phyloP scores from a whole-genome alignment of 2,329 filamentous ascomycete species.

The Botryotinia calthae region DNA sequence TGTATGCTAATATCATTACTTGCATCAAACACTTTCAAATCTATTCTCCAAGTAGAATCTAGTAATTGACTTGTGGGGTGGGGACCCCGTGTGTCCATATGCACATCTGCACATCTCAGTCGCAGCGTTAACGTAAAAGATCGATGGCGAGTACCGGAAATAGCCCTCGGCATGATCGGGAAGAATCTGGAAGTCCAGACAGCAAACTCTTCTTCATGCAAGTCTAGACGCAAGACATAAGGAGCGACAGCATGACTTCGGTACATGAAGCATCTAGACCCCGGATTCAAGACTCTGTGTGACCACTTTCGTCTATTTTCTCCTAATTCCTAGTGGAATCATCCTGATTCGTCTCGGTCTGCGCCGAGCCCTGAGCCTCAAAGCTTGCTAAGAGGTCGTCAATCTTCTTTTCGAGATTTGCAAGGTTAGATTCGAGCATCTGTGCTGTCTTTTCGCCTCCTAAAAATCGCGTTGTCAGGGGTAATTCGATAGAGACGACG shows the following conservation, averaged over 20 bases:
- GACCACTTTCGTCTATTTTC: background rate
- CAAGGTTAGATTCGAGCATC: slow-evolving; percentile 52
- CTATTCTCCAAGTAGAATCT: background rate
- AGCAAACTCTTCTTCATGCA: background rate
- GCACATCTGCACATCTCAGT: background rate
- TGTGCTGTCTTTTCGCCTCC: slow-evolving; percentile 53
- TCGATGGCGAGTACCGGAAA: background rate
- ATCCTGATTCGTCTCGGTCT: background rate
- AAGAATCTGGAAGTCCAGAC: too few relatives aligned
- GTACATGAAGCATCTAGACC: background rate
- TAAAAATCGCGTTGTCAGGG: slow-evolving; percentile 12
- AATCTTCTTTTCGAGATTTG: slow-evolving; percentile 53
- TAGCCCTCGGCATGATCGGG: background rate
- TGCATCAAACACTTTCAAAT: background rate
- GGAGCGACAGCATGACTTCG: background rate
- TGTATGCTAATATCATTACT: background rate
- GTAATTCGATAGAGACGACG: background rate
- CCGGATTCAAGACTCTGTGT: background rate
- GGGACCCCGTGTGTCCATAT: background rate
- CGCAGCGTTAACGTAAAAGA: background rate
- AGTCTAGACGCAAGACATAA: background rate
- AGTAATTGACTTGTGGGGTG: background rate
- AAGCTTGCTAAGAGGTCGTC: slow-evolving; percentile 53
- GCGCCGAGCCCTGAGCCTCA: slow-evolving; percentile 37
- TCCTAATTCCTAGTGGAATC: background rate